Evolutionary conservation across 2,329 filamentous ascomycete genomes (phyloP), one percentile per base, ranked within the genome.

Genomic region (Penicillium sp.): DNA sequence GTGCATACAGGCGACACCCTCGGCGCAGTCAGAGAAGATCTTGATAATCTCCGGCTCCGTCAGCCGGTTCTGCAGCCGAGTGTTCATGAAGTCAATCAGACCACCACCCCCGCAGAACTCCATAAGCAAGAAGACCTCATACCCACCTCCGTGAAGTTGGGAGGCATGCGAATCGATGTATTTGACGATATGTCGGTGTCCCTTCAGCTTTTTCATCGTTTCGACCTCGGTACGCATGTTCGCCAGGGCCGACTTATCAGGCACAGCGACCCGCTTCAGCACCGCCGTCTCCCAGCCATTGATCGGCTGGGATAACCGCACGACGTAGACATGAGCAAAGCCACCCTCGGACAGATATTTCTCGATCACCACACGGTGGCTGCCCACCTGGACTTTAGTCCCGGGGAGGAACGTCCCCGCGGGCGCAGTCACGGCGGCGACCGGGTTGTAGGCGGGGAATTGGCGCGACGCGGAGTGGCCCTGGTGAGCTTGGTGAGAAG

Each of bases 1-100:
- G 75, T 99, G 94, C 94, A 99, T 99, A 71, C 91, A 96, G 24
- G 94, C 94, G 37, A 99, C 91, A 30, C 94, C 94, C 76, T 97
- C 93, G 41, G 92, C 89, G 49, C 97, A 90, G 71, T 99, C 94
- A 45, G 88, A 88, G 75, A 99, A 97, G 74, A 99, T 97, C 78
- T 92, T 89, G 64, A 99, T 79, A 63, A 99, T 96, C 79, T 99
- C 94, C 43, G 94, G 93, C 77, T 99, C 94, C 29, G 93, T 99
- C 73, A 99, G 80, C 44, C 94, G 89, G 72, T 99, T 92, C 75
- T 99, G 94, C 65, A 99, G 78, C 46, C 94, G 85, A 29, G 94
- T 99, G 75, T 99, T 99, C 94, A 99, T 99, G 72, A 97, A 99
- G 76, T 99, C 94, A 70, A 99, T 99, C 69, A 99, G 77, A 29